Evolutionary conservation across 1,284 basidiomycete genomes (phyloP).

Genomic region (Butyriboletus appendiculatus): DNA sequence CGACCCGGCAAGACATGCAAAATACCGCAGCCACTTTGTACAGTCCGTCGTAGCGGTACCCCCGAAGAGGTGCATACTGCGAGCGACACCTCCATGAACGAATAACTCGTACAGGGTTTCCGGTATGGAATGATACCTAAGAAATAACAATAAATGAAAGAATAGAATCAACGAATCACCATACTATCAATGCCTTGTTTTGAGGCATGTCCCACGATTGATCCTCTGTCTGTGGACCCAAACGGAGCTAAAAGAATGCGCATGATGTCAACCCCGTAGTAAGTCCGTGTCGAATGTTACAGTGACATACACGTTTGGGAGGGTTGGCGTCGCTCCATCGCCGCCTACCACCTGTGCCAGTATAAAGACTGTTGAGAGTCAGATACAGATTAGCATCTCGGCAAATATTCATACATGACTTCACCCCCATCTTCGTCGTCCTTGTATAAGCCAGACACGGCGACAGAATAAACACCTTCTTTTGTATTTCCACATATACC

Average conservation of each 20-base stretch:
- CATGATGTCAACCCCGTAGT: not conserved
- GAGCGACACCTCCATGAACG: constrained; percentile 23
- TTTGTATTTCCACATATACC: constrained; percentile 22
- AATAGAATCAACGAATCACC: not conserved
- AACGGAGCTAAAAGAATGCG: constrained; percentile 11
- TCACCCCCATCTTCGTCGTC: constrained; percentile 31
- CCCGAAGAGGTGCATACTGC: constrained; percentile 23
- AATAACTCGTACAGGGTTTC: constrained; percentile 26
- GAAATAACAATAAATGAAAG: not conserved
- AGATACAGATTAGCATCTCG: not conserved
- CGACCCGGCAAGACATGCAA: not conserved
- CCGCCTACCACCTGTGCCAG: constrained; percentile 27
- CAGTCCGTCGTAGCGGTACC: constrained; percentile 33
- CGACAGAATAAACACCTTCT: constrained; percentile 23
- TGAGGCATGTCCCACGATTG: constrained; percentile 22
- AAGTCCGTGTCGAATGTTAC: not conserved
- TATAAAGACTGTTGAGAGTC: constrained; percentile 26
- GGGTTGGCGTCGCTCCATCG: constrained; percentile 7
- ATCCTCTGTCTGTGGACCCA: constrained; percentile 25
- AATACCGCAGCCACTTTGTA: constrained; percentile 25
- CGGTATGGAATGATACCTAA: constrained; percentile 24
- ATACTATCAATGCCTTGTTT: constrained; percentile 25
- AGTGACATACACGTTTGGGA: constrained; percentile 20
- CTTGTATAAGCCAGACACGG: constrained; percentile 20
- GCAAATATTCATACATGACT: constrained; percentile 21